These are phyloP conservation scores for Tolypocladium inflatum DNA, from an alignment of 2,329 filamentous ascomycete genomes.

Conservation along the genomic window DNA sequence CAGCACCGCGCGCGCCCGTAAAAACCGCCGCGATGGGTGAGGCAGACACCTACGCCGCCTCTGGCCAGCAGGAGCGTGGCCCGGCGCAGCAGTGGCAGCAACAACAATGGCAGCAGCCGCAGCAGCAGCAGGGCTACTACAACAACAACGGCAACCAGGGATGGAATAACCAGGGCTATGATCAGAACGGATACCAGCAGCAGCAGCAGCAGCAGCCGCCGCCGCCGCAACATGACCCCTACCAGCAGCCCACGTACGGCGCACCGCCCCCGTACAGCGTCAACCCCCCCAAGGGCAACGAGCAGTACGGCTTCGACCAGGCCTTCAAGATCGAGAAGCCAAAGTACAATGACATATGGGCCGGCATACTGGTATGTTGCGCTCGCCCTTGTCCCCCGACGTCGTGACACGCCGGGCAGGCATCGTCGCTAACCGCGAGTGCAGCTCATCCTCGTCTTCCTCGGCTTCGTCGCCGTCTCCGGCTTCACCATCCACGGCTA, in stretches of 20 bases:
- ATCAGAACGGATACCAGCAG: slow-evolving; percentile 12
- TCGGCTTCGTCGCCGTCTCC: slow-evolving; percentile 68
- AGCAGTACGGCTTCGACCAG: slow-evolving; percentile 59
- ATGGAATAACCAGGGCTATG: slow-evolving; percentile 5
- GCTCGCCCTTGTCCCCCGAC: neutral
- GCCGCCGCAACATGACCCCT: slow-evolving; percentile 11
- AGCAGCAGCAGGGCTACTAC: slow-evolving; percentile 5
- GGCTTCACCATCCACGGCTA: slow-evolving; percentile 71
- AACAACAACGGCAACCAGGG: slow-evolving; percentile 10
- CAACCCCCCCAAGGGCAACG: slow-evolving; percentile 25
- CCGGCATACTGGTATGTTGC: slow-evolving; percentile 59
- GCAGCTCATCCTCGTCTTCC: slow-evolving; percentile 59
- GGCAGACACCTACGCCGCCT: slow-evolving; percentile 21
- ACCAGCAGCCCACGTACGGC: slow-evolving; percentile 19
- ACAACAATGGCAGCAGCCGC: slow-evolving; percentile 6
- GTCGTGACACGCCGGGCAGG: no score
- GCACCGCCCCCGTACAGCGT: slow-evolving; percentile 23
- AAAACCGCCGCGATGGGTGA: slow-evolving; percentile 20
- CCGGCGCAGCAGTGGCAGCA: slow-evolving; percentile 10
- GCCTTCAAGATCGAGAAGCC: slow-evolving; percentile 73
- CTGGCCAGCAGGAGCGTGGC: slow-evolving; percentile 9
- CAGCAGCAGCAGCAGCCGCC: slow-evolving; percentile 6
- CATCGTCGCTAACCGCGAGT: neutral
- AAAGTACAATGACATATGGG: slow-evolving; percentile 91
- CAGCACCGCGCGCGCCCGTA: neutral